These are phyloP conservation scores for Chenopodium quinoa DNA, from an alignment of 148 eudicot species.

Conservation along the genomic window DNA sequence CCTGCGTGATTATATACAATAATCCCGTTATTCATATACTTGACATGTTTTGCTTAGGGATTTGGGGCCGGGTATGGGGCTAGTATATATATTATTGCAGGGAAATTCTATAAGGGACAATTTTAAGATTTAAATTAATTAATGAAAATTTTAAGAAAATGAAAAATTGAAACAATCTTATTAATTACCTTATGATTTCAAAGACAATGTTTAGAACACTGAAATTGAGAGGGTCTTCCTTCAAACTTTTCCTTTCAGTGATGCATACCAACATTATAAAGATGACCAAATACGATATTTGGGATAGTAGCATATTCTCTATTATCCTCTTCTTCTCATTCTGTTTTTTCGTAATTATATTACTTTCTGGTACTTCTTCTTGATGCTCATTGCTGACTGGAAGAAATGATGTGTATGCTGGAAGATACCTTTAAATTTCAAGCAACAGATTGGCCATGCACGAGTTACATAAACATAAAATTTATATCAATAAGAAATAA, in stretches of 20 bases:
- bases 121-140: too few relatives aligned
- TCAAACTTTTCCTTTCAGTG: constrained; percentile 48
- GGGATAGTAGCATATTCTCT: constrained; percentile 50
- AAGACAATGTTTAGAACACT: constrained; percentile 46
- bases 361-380: constrained; percentile 12
- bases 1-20: too few relatives aligned
- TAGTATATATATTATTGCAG: too few relatives aligned
- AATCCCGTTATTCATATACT: too few relatives aligned
- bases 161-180: background rate
- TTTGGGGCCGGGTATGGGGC: too few relatives aligned
- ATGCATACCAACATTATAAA: constrained; percentile 52
- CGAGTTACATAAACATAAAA: too few relatives aligned
- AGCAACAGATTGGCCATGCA: background rate
- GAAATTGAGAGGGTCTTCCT: constrained; percentile 65
- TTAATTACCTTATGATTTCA: constrained; percentile 58
- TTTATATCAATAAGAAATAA: too few relatives aligned
- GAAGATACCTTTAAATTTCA: constrained; percentile 48
- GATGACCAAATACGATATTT: constrained; percentile 42
- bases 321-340: background rate
- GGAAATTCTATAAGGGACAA: too few relatives aligned
- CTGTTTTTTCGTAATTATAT: constrained; percentile 9
- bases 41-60: too few relatives aligned
- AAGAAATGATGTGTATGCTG: constrained; percentile 47
- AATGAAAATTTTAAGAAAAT: background rate
- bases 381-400: constrained; percentile 26